A percentile compares a stretch with the other conserved stretches of the same genome.
phyloP scores from a whole-genome alignment of 768 basidiomycete species.

The Leucogyrophana mollusca region DNA sequence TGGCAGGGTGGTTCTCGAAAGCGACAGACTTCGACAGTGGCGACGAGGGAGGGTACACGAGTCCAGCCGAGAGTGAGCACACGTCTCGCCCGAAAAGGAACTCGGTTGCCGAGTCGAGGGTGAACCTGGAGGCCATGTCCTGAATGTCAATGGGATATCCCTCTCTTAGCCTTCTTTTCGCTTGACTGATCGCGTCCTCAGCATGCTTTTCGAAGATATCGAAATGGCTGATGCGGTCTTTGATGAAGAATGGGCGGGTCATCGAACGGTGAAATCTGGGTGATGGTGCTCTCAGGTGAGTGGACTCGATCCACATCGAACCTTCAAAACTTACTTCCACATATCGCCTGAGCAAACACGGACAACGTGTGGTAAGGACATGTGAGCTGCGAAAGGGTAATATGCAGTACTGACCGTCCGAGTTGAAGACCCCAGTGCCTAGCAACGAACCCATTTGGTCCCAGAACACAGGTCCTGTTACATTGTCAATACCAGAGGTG shows the following conservation, averaged over 20 bases:
- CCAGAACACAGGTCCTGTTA: constrained; percentile 19
- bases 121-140: constrained; percentile 44
- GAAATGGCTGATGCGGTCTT: constrained; percentile 38
- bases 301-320: too few relatives aligned
- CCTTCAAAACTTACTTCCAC: constrained; percentile 35
- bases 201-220: constrained; percentile 39
- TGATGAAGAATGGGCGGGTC: constrained; percentile 42
- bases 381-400: neutral
- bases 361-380: neutral
- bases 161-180: constrained; percentile 29
- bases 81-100: constrained; percentile 51
- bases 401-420: constrained; percentile 28
- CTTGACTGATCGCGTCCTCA: constrained; percentile 28
- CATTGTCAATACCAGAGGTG: neutral
- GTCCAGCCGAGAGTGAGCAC: constrained; percentile 34
- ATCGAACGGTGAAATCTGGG: constrained; percentile 40
- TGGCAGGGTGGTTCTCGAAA: constrained; percentile 28
- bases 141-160: constrained; percentile 44
- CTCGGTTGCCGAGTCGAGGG: constrained; percentile 56
- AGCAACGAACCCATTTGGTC: constrained; percentile 27
- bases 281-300: too few relatives aligned
- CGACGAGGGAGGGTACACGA: constrained; percentile 29
- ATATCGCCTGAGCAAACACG: constrained; percentile 21
- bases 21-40: constrained; percentile 18
- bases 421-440: constrained; percentile 41